Evolutionary conservation across 805 yeast species (phyloP), one percentile per base, ranked within the genome.

Genomic region (Kazachstania viticola): DNA sequence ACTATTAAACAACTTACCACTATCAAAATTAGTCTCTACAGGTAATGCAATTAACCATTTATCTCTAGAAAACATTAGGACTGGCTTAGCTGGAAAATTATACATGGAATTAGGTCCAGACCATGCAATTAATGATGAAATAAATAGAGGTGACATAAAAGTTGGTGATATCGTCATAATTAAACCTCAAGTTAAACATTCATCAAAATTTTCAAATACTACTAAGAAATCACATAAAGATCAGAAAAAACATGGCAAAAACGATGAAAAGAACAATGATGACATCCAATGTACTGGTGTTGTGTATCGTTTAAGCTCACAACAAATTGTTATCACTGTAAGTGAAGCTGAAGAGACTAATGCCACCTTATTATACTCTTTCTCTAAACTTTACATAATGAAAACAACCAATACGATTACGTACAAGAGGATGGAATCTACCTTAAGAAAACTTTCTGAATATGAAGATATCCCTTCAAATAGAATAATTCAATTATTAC

Each of bases 31-130:
- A n/a, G 79, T 79, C 0, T 56, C 62, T 9, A 64, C 71, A 32
- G 96, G 95, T 0, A 60, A 81, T 17, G 96, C 96, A 0, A 61
- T 83, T 4, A 52, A 75, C 29, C 81, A 85, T 51, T 60, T 88
- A 29, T 50, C 59, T 0, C 58, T 79, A 11, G 65, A 67, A n/a
- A 72, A 73, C 34, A 56, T 80, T 2, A 62, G 79, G 34, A 79
- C 87, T 0, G 94, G 94, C 0, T 58, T 83, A 8, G 93, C 83
- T 12, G 95, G 95, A 2, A 54, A 49, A 27, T 32, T 55, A 0
- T 50, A 46, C 23, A 44, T 83, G 11, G 94, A 83, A 40, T 54
- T 88, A 32, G 88, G 80, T 39, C 60, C 76, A 0, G 69, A 51
- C 44, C 51, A 48, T 17, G 59, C 58, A 22, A 48, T 56, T 17